Evolutionary conservation across 805 yeast species (phyloP).

Genomic region (Kazachstania africana): DNA sequence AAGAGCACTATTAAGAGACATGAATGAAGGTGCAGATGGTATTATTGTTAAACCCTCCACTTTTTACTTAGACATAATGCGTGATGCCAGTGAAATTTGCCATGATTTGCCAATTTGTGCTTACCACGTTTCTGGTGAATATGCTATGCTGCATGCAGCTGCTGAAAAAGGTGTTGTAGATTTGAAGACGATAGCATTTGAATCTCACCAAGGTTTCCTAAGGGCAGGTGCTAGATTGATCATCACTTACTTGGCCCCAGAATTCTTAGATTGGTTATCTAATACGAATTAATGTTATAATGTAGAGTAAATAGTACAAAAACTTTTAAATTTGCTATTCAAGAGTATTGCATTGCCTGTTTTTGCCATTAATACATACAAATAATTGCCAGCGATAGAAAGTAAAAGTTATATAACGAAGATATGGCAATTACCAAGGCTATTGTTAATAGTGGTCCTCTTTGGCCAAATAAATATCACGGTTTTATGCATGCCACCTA

Average conservation of each 20-base stretch:
- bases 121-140: slow-evolving; percentile 95
- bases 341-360: too few species aligned
- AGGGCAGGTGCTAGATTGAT: slow-evolving; percentile 93
- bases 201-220: slow-evolving; percentile 79
- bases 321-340: not conserved
- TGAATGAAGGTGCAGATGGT: slow-evolving; percentile 91
- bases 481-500: too few species aligned
- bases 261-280: slow-evolving; percentile 80
- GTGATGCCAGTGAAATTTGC: slow-evolving; percentile 77
- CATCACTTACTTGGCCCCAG: slow-evolving; percentile 90
- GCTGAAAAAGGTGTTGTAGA: slow-evolving; percentile 92
- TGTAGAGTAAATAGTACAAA: too few species aligned
- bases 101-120: slow-evolving; percentile 82
- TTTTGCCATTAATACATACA: too few species aligned
- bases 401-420: too few species aligned
- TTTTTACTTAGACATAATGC: slow-evolving; percentile 81
- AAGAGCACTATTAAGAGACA: slow-evolving; percentile 76
- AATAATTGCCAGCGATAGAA: too few species aligned
- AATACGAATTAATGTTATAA: not conserved
- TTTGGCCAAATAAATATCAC: too few species aligned
- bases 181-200: slow-evolving; percentile 65
- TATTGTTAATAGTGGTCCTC: too few species aligned
- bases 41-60: slow-evolving; percentile 93
- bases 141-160: slow-evolving; percentile 96
- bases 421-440: too few species aligned